Evolutionary conservation across 2,329 filamentous ascomycete species (phyloP).

Genomic region (Colletotrichum lindemuthianum): DNA sequence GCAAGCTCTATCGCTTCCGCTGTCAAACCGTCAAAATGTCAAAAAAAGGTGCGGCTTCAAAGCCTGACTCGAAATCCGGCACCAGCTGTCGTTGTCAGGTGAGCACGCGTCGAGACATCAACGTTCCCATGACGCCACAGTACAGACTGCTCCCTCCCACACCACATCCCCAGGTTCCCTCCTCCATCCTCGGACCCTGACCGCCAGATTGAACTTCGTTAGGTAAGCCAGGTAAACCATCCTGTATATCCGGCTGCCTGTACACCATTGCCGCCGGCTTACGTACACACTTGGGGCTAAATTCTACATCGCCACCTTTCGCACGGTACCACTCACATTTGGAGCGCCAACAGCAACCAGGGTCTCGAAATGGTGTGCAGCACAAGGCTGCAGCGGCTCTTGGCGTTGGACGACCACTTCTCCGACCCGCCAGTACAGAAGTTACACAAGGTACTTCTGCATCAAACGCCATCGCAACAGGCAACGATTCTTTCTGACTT

Average conservation of each 20-base stretch:
- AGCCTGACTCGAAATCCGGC: slow-evolving; percentile 9
- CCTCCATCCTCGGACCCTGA: background rate
- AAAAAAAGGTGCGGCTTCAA: background rate
- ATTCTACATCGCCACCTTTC: too few relatives aligned
- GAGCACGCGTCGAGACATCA: slow-evolving; percentile 10
- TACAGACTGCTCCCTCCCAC: slow-evolving; percentile 14
- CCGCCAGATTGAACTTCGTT: background rate
- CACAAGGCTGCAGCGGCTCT: slow-evolving; percentile 22
- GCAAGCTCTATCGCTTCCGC: background rate
- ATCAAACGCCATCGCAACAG: slow-evolving; percentile 2
- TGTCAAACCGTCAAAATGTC: background rate
- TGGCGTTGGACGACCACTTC: background rate
- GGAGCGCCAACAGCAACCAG: background rate
- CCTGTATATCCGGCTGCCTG: too few relatives aligned
- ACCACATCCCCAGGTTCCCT: background rate
- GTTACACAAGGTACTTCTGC: background rate
- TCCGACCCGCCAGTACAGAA: too few relatives aligned
- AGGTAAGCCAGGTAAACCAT: too few relatives aligned
- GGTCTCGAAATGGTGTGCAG: slow-evolving; percentile 21
- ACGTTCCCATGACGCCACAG: slow-evolving; percentile 18
- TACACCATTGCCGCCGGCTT: too few relatives aligned
- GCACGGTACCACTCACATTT: too few relatives aligned
- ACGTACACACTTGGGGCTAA: too few relatives aligned
- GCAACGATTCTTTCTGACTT: slow-evolving; percentile 1
- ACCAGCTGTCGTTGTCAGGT: slow-evolving; percentile 22